Percentiles rank a stretch among this genome's conserved stretches.
Conservation (phyloP, 1,139 yeast genomes). For the Magnusiomyces suaveolens region DNA sequence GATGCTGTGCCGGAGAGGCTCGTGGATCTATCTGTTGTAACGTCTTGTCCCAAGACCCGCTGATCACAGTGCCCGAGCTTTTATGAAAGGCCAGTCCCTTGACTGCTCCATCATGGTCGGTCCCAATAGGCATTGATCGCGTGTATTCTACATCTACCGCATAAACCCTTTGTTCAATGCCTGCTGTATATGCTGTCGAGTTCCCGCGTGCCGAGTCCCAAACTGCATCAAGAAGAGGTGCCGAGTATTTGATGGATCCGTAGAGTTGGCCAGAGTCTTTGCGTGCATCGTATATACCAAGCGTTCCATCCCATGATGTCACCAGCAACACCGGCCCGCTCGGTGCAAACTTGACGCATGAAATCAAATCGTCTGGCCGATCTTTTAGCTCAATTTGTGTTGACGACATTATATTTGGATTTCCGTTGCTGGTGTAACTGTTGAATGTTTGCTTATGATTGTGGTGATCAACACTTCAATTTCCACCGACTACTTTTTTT, state of each 20-base stretch:
- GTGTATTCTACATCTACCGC: conserved; percentile 25
- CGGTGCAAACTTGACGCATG: conserved; percentile 26
- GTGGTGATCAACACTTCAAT: too few species aligned
- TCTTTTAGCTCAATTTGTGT: conserved; percentile 9
- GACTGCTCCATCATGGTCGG: conserved; percentile 30
- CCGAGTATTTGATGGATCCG: conserved; percentile 19
- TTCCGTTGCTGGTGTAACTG: not conserved
- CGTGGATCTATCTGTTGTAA: conserved; percentile 36
- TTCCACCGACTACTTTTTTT: too few species aligned
- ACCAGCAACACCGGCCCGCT: conserved; percentile 24
- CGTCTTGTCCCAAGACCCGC: conserved; percentile 50
- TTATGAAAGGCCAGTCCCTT: conserved; percentile 26
- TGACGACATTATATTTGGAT: too few species aligned
- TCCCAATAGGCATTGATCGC: conserved; percentile 22
- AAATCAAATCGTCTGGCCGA: conserved; percentile 28
- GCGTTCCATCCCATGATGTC: conserved; percentile 33
- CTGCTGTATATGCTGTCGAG: conserved; percentile 23
- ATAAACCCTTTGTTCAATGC: conserved; percentile 25
- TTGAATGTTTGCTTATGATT: too few species aligned
- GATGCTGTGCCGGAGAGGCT: conserved; percentile 13
- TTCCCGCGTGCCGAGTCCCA: conserved; percentile 23
- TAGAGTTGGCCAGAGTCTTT: conserved; percentile 15
- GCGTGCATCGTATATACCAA: conserved; percentile 26
- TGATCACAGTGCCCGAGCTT: conserved; percentile 31
- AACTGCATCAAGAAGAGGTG: conserved; percentile 28